These are phyloP conservation scores for Alternaria angustiovoidea DNA, from an alignment of 2,329 filamentous ascomycete species.

Conservation along the genomic window DNA sequence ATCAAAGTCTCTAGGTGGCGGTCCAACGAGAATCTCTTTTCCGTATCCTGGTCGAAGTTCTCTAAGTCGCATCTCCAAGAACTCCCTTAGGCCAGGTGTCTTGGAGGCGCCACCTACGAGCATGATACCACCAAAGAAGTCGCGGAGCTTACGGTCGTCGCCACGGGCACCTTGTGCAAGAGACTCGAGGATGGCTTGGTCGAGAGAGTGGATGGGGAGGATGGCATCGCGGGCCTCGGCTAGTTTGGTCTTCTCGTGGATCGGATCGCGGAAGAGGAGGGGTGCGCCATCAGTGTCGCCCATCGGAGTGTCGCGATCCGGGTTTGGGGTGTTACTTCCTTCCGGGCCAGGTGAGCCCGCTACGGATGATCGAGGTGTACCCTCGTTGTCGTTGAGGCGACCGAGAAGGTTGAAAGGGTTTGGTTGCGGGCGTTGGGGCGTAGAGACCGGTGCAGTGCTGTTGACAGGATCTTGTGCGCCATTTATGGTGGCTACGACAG, in stretches of 20 bases:
- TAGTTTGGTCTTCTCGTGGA: constrained; percentile 58
- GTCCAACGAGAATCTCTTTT: constrained; percentile 73
- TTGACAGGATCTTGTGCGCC: constrained; percentile 46
- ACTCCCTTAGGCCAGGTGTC: constrained; percentile 75
- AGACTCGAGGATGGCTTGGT: constrained; percentile 87
- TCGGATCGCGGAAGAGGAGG: constrained; percentile 52
- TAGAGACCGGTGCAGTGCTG: constrained; percentile 58
- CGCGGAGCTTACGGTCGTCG: constrained; percentile 91
- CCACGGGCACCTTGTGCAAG: constrained; percentile 86
- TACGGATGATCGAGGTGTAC: constrained; percentile 83
- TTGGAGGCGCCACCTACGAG: constrained; percentile 50
- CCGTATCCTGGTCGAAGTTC: constrained; percentile 66
- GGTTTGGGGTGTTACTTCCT: constrained; percentile 75
- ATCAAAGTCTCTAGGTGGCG: constrained; percentile 89
- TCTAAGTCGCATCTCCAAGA: constrained; percentile 83
- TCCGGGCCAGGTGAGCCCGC: constrained; percentile 90
- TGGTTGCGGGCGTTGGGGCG: constrained; percentile 54
- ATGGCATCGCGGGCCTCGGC: constrained; percentile 79
- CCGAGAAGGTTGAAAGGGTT: constrained; percentile 75
- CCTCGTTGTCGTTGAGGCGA: constrained; percentile 73
- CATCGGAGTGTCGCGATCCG: constrained; percentile 57
- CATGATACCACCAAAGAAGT: constrained; percentile 67
- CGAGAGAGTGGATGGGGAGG: constrained; percentile 82
- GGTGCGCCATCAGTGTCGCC: constrained; percentile 45
- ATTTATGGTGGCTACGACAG: constrained; percentile 33